Percentiles rank a stretch among this genome's conserved stretches.
These are phyloP conservation scores for Cicer pinnatifidum DNA, from an alignment of 306 rosid genomes.

Conservation along the genomic window DNA sequence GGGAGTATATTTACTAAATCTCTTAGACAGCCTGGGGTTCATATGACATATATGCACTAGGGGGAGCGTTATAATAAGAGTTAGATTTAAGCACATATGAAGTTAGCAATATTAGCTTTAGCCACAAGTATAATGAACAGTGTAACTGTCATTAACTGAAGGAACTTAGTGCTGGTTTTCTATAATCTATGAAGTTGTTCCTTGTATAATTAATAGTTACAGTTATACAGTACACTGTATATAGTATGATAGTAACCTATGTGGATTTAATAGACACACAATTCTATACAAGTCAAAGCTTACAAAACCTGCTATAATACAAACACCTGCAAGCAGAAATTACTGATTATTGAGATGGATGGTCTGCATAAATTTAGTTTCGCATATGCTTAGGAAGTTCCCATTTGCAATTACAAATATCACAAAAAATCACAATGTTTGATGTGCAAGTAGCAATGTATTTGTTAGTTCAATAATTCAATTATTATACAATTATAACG, in stretches of 20 bases:
- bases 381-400: constrained; percentile 9
- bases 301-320: constrained; percentile 4
- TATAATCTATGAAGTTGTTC: constrained; percentile 13
- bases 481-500: background rate
- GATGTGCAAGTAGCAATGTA: constrained; percentile 14
- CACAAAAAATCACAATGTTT: constrained; percentile 29
- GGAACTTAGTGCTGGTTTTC: constrained; percentile 12
- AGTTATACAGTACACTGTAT: background rate
- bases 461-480: background rate
- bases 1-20: background rate
- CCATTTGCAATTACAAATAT: constrained; percentile 13
- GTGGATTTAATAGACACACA: constrained; percentile 7
- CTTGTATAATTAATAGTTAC: background rate
- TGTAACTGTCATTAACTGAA: background rate
- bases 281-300: constrained; percentile 23
- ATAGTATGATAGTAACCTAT: background rate
- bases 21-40: background rate
- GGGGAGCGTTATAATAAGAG: background rate
- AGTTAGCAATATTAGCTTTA: too few relatives aligned
- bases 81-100: too few relatives aligned
- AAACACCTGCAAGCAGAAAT: constrained; percentile 18
- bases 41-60: background rate
- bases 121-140: background rate
- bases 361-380: constrained; percentile 10
- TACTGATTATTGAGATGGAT: constrained; percentile 19